Conservation (phyloP, 2,329 filamentous ascomycete species). For the Penicillium sp. region DNA sequence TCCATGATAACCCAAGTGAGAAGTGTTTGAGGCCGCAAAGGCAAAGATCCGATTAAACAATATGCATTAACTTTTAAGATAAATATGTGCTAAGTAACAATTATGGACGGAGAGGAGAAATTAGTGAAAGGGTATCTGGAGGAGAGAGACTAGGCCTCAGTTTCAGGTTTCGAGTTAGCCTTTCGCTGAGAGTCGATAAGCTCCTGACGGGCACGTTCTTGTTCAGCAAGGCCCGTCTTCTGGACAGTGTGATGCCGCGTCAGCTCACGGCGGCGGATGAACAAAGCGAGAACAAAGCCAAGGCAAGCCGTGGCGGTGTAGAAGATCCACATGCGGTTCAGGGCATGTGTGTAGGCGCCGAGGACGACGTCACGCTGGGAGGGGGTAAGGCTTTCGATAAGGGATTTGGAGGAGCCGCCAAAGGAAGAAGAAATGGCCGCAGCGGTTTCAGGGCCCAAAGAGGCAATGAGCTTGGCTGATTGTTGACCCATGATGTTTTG, state of each 20-base stretch:
- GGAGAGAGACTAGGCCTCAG: conserved; percentile 9
- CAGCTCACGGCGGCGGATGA: conserved; percentile 33
- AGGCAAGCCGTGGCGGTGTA: conserved; percentile 35
- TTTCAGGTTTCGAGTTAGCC: conserved; percentile 59
- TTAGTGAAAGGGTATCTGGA: neutral
- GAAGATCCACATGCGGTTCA: conserved; percentile 46
- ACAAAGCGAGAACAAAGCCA: conserved; percentile 34
- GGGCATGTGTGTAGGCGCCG: conserved; percentile 34
- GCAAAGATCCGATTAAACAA: neutral
- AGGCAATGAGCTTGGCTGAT: conserved; percentile 19
- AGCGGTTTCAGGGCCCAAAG: conserved; percentile 26
- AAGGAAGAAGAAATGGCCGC: conserved; percentile 24
- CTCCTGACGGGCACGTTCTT: conserved; percentile 37
- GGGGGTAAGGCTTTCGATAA: conserved; percentile 29
- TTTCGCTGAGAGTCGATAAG: conserved; percentile 41
- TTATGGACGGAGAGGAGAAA: neutral
- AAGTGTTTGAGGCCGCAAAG: neutral
- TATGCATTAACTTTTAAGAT: neutral
- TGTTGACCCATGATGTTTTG: conserved; percentile 33
- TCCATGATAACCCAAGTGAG: neutral
- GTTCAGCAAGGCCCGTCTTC: conserved; percentile 40
- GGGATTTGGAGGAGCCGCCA: conserved; percentile 28
- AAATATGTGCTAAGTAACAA: neutral
- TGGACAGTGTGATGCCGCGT: conserved; percentile 37
- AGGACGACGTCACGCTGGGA: conserved; percentile 34